A percentile compares a stretch with the other conserved stretches of the same genome.
These are phyloP conservation scores for Chlorella sp. DNA, from an alignment of 139 green algal species.

Conservation along the genomic window DNA sequence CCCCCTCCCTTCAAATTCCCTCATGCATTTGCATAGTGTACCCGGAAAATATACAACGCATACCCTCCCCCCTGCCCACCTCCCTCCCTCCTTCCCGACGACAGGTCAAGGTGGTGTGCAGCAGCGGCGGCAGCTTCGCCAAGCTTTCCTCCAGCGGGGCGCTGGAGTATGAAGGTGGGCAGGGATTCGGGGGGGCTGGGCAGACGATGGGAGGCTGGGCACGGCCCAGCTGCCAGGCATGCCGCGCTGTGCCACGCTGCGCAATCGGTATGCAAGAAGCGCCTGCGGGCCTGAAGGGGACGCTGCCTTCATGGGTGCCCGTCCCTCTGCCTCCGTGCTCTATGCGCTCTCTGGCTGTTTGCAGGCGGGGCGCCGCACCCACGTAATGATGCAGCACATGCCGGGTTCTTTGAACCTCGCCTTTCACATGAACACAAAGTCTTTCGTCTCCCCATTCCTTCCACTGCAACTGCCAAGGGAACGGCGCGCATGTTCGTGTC, in stretches of 20 bases:
- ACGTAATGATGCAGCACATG: no score
- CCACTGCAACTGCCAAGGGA: no score
- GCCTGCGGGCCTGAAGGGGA: not conserved
- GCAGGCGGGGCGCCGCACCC: not conserved
- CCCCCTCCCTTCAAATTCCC: no score
- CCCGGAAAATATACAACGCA: no score
- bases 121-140: conserved; percentile 49
- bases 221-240: no score
- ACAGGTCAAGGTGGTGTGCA: conserved; percentile 58
- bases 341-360: not conserved
- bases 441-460: no score
- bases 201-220: no score
- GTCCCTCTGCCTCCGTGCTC: not conserved
- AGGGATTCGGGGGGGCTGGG: not conserved
- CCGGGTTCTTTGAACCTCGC: no score
- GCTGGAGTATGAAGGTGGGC: conserved; percentile 52
- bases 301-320: not conserved
- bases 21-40: no score
- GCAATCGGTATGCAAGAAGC: not conserved
- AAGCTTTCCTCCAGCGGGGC: conserved; percentile 13
- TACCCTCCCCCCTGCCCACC: not conserved
- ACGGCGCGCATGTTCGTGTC: no score
- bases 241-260: not conserved
- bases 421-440: no score
- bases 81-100: not conserved